These are phyloP conservation scores for Terana coerulea DNA, from an alignment of 768 basidiomycete species.

Conservation along the genomic window DNA sequence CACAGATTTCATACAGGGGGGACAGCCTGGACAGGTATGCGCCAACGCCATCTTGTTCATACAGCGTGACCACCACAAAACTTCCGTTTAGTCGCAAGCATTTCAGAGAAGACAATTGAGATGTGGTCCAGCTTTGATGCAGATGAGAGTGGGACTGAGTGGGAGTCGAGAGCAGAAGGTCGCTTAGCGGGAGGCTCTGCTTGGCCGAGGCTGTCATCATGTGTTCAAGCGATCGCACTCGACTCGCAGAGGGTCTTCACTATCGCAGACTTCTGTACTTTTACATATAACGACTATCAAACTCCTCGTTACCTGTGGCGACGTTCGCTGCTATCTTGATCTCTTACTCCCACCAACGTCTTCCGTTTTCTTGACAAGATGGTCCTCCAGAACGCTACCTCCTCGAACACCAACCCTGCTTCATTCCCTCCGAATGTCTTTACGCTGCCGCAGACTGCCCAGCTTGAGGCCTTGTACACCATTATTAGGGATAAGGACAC, in stretches of 20 bases:
- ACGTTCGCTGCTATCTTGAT: neutral
- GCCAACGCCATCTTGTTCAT: no score
- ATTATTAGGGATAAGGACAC: conserved; percentile 91
- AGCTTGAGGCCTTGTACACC: conserved; percentile 93
- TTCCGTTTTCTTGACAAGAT: conserved; percentile 7
- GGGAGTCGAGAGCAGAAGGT: no score
- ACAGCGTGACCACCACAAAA: no score
- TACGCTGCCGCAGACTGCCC: conserved; percentile 84
- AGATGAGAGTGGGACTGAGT: no score
- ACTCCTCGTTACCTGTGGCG: neutral
- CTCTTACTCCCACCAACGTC: neutral
- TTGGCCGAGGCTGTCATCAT: no score
- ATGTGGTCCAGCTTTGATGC: no score
- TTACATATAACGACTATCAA: neutral
- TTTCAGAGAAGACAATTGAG: no score
- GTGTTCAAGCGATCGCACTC: neutral
- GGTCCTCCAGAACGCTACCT: conserved; percentile 21
- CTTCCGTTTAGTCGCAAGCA: no score
- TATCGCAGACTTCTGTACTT: neutral
- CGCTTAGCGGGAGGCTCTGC: no score
- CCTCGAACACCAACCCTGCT: conserved; percentile 33
- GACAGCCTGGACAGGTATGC: no score
- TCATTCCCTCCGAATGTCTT: conserved; percentile 78
- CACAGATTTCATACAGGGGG: no score
- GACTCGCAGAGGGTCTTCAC: neutral